Percentiles rank a stretch among this genome's conserved stretches.
Evolutionary conservation across 441 rosid genomes (phyloP).

Genomic region (Populus hybrid): DNA sequence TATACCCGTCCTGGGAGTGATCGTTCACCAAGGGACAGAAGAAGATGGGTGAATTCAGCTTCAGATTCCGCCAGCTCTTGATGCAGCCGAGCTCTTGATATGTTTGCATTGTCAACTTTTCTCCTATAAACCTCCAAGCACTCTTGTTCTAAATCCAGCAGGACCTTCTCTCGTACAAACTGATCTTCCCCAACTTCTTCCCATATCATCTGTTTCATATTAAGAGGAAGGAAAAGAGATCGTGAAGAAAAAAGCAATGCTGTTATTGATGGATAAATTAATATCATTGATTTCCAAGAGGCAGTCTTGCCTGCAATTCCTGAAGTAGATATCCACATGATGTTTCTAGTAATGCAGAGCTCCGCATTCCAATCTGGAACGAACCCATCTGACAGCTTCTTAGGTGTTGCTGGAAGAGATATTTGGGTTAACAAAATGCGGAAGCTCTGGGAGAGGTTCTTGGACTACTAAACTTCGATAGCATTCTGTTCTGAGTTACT

Average conservation of each 20-base stretch:
- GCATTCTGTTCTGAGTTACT: constrained; percentile 24
- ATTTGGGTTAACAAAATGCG: constrained; percentile 19
- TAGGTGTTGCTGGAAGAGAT: constrained; percentile 2
- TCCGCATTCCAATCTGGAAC: constrained; percentile 60
- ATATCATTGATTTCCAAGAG: background rate
- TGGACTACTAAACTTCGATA: constrained; percentile 18
- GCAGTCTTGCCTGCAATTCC: constrained; percentile 75
- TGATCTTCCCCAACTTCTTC: constrained; percentile 94
- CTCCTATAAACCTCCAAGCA: constrained; percentile 90
- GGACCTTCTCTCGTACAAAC: constrained; percentile 73
- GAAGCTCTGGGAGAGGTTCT: constrained; percentile 13
- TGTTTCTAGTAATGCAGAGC: constrained; percentile 63
- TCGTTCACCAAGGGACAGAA: constrained; percentile 89
- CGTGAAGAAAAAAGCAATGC: constrained; percentile 8
- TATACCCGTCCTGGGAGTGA: constrained; percentile 95
- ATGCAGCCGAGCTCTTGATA: constrained; percentile 90
- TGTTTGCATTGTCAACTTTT: constrained; percentile 97
- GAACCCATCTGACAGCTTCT: constrained; percentile 55
- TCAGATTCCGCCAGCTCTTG: constrained; percentile 97
- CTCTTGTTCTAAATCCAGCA: constrained; percentile 87
- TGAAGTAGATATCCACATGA: constrained; percentile 93
- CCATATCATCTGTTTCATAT: constrained; percentile 81
- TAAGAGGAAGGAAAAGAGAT: constrained; percentile 9
- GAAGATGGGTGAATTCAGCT: constrained; percentile 96
- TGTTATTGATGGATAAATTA: background rate